Evolutionary conservation across 2,329 filamentous ascomycete species (phyloP), one percentile per base, ranked within the genome.

Genomic region (Talaromyces albobiverticillius): DNA sequence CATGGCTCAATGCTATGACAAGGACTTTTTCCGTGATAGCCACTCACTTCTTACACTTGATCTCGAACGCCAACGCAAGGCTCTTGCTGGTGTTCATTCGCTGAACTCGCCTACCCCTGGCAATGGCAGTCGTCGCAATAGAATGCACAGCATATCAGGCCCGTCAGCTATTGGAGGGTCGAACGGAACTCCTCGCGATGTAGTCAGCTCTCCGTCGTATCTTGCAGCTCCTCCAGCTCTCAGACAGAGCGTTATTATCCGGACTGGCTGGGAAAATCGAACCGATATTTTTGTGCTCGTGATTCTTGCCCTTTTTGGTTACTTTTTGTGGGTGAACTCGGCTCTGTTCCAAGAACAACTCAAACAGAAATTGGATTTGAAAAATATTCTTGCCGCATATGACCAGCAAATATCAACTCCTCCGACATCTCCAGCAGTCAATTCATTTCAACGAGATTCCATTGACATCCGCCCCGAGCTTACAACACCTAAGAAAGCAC

Each of bases 41-140:
- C 68, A 71, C 42, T 65, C 70, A 1, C 62, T 75, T 10, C 70
- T 69, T 61, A 73, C 67, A 50, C 59, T 75, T 34, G 66, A 61
- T 38, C 60, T 60, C 11, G 67, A 70, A 1, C 81, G 84, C 60
- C 73, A 87, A 10, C 79, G 80, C 10, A 79, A 83, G 53, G 84
- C 79, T 1, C 73, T 93, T 53, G 80, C 89, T 8, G 89, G 89
- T n/a, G 87, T 86, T 1, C 89, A 92, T 64, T 81, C 79, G 2
- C 75, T 89, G 36, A 81, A 83, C 29, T 51, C 36, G 16, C 42
- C 47, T 10, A 20, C 47, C 9, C 18, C 40, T 25, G 9, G 48
- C 9, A 23, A 29, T 18, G 20, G 34, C 47, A 73, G 74, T 23
- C 65, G 66, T 3, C 71, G 75, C n/a, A 58, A 64, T 22, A 57